Percentiles rank a stretch among this genome's conserved stretches.
Evolutionary conservation across 1,284 basidiomycete species (phyloP).

Genomic region (Moniliella sp.): DNA sequence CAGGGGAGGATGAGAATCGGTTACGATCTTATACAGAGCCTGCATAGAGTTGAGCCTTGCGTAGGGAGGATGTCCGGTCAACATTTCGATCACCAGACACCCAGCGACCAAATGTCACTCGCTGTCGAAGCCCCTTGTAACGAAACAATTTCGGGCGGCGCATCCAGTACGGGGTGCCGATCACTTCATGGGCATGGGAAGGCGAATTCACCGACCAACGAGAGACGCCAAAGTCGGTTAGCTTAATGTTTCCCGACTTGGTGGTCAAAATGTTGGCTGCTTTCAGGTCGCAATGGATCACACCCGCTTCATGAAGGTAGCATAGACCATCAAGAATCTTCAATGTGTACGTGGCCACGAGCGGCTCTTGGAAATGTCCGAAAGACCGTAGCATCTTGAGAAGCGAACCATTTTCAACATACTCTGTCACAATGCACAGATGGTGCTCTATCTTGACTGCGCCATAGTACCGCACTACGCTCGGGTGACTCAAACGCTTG

Average conservation of each 20-base stretch:
- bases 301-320: conserved; percentile 53
- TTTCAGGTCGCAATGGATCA: conserved; percentile 41
- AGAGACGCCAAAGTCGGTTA: conserved; percentile 42
- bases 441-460: conserved; percentile 70
- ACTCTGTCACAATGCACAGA: conserved; percentile 78
- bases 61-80: conserved; percentile 77
- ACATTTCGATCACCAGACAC: conserved; percentile 71
- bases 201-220: no score
- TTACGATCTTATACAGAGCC: conserved; percentile 74
- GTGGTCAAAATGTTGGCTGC: conserved; percentile 42
- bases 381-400: conserved; percentile 73
- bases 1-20: conserved; percentile 64
- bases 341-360: conserved; percentile 69
- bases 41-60: conserved; percentile 40
- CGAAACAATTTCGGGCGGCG: conserved; percentile 84
- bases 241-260: conserved; percentile 40
- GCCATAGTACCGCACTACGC: conserved; percentile 85
- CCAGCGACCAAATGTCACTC: conserved; percentile 67
- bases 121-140: conserved; percentile 42
- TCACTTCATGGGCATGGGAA: no score
- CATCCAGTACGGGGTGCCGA: no score
- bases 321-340: conserved; percentile 78
- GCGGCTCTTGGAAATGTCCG: conserved; percentile 66
- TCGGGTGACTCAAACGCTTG: conserved; percentile 65
- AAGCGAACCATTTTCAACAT: conserved; percentile 76